A percentile compares a stretch with the other conserved stretches of the same genome.
Evolutionary conservation across 257 asterid genomes (phyloP).

Genomic region (Paulownia fortunei): DNA sequence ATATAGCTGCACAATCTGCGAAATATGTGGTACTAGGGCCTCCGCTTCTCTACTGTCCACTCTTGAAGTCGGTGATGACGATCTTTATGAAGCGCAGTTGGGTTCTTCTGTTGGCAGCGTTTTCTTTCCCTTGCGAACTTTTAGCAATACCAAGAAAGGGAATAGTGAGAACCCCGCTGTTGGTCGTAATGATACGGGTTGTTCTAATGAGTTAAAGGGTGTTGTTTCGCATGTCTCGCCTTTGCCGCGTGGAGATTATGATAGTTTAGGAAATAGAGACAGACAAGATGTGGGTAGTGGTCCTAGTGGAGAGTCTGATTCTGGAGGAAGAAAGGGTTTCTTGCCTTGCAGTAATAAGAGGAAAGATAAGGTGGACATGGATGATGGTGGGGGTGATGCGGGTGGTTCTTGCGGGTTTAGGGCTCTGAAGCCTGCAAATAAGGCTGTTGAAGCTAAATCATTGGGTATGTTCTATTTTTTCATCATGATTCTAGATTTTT

Average conservation of each 20-base stretch:
- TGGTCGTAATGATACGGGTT: slow-evolving; percentile 7
- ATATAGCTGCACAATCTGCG: slow-evolving; percentile 53
- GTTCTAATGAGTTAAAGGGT: slow-evolving; percentile 28
- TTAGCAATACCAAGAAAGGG: slow-evolving; percentile 35
- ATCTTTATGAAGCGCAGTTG: slow-evolving; percentile 39
- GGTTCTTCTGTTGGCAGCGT: slow-evolving; percentile 68
- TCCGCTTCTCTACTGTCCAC: slow-evolving; percentile 62
- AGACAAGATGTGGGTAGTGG: slow-evolving; percentile 16
- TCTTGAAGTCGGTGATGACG: slow-evolving; percentile 65
- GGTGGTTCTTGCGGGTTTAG: slow-evolving; percentile 38
- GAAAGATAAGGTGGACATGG: slow-evolving; percentile 48
- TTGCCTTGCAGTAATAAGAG: slow-evolving; percentile 66
- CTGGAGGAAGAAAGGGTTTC: slow-evolving; percentile 34
- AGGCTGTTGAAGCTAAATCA: slow-evolving; percentile 42
- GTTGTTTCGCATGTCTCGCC: slow-evolving; percentile 39
- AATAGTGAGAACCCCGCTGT: slow-evolving; percentile 9
- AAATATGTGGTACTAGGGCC: slow-evolving; percentile 73
- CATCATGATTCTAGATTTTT: background rate
- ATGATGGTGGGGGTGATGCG: slow-evolving; percentile 33
- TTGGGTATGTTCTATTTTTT: slow-evolving; percentile 44
- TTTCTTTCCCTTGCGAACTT: slow-evolving; percentile 70
- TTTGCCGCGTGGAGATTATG: slow-evolving; percentile 41
- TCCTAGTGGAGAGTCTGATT: slow-evolving; percentile 18
- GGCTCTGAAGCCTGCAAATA: slow-evolving; percentile 40
- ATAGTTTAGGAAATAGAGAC: slow-evolving; percentile 24